Base-by-base conservation (phyloP, 139 green algal species). In the Spirogloea muscicola region DNA sequence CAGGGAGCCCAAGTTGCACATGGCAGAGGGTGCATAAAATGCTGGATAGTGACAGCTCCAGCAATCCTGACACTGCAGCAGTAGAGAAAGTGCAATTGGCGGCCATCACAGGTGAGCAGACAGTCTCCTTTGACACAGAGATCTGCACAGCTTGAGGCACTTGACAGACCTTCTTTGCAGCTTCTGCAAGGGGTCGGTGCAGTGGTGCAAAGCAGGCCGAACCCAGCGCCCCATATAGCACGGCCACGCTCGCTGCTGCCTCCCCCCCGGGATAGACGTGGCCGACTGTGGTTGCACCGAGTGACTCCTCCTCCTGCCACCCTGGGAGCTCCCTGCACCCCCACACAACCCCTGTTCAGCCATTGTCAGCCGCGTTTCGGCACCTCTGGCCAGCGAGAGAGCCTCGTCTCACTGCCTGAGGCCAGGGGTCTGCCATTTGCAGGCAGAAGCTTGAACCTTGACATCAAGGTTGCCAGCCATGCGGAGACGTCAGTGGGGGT, bases 221-320 rank as follows among this genome's bases (percentile, higher is more conserved):
- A 18, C 88, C 91, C 21, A 86, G 57, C 0, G 84, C 39, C 2
- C 74, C 91, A 52, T 91, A 90, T 74, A 92, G 82, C 16, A 89
- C 69, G 21, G 65, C 80, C n/a, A 80, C 61, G 4, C 42, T 10
- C 5, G 21, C 4, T 3, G 29, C 60, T 3, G 3, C 69, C 29
- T 25, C 3, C 27, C 37, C 31, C 13, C 10, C 41, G 9, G 61
- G 37, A 6, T 74, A 13, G 4, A 78, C 6, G n/a, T 78, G 69
- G 40, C 74, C 69, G 4, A 78, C 41, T 4, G 6, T 6, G 25
- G 49, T 9, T 21, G 34, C 31, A 0, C 38, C 6, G 25, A 33
- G 34, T 42, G 4, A 25, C 65, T 51, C 13, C 7, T 9, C 6
- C 65, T 76, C 57, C 34, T 48, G 57, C 9, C 40, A 51, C 60